These are phyloP conservation scores for Tubosaeta brunneosetosa DNA, from an alignment of 768 basidiomycete species.

Conservation along the genomic window DNA sequence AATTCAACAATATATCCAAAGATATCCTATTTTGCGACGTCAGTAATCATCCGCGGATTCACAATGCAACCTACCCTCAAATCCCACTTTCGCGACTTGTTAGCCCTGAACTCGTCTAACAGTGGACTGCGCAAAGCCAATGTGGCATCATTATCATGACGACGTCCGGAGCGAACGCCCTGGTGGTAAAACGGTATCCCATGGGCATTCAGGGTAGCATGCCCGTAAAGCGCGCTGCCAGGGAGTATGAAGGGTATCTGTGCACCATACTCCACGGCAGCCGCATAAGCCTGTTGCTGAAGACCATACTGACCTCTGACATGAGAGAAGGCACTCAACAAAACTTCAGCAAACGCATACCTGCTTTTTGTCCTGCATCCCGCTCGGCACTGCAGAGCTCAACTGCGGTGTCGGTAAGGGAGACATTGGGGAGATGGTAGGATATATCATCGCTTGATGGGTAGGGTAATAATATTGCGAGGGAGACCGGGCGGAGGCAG, in stretches of 20 bases:
- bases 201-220: constrained; percentile 29
- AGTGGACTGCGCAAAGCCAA: constrained; percentile 58
- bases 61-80: constrained; percentile 50
- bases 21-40: constrained; percentile 60
- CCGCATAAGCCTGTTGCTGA: constrained; percentile 46
- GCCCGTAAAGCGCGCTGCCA: constrained; percentile 44
- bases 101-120: constrained; percentile 81
- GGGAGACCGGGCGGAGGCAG: constrained; percentile 41
- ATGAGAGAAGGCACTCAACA: constrained; percentile 9
- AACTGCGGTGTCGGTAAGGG: constrained; percentile 51
- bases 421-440: constrained; percentile 46
- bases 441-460: constrained; percentile 57
- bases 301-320: constrained; percentile 35
- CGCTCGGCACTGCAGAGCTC: constrained; percentile 35
- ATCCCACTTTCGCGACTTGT: constrained; percentile 78
- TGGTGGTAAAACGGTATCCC: constrained; percentile 37
- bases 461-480: constrained; percentile 61
- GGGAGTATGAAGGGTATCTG: constrained; percentile 44
- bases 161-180: constrained; percentile 41
- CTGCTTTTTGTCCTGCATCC: constrained; percentile 56
- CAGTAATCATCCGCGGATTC: neutral
- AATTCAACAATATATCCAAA: constrained; percentile 86
- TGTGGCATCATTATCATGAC: constrained; percentile 36
- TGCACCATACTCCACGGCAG: constrained; percentile 44
- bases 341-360: constrained; percentile 30